Evolutionary conservation across 2,329 filamentous ascomycete species (phyloP).

Genomic region (Botrytis porri): DNA sequence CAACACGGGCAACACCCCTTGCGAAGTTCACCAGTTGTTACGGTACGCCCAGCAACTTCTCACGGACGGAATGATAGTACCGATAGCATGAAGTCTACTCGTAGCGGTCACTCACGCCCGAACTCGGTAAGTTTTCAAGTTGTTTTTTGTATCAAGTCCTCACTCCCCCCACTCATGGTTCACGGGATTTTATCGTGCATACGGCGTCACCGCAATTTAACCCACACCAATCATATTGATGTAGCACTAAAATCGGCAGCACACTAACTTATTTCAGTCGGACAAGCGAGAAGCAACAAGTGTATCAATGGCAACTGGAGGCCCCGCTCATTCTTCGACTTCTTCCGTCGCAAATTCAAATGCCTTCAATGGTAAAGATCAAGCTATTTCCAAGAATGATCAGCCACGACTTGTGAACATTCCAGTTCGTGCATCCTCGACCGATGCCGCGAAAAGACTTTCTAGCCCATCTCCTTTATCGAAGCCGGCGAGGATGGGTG

Average conservation of each 20-base stretch:
- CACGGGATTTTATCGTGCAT: conserved; percentile 27
- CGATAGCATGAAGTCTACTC: conserved; percentile 60
- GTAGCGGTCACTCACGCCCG: conserved; percentile 57
- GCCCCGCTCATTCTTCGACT: conserved; percentile 45
- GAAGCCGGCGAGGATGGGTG: conserved; percentile 62
- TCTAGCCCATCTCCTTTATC: conserved; percentile 71
- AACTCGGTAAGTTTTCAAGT: conserved; percentile 59
- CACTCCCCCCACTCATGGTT: conserved; percentile 19
- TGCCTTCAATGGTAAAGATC: conserved; percentile 40
- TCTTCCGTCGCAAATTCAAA: conserved; percentile 21
- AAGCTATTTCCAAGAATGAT: conserved; percentile 50
- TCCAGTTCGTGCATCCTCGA: conserved; percentile 60
- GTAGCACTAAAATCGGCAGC: conserved; percentile 31
- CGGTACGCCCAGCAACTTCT: conserved; percentile 31
- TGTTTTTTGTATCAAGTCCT: conserved; percentile 12
- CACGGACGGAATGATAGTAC: conserved; percentile 53
- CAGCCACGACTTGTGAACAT: conserved; percentile 55
- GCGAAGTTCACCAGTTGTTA: conserved; percentile 36
- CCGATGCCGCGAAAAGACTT: conserved; percentile 58
- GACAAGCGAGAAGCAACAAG: conserved; percentile 54
- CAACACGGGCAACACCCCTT: conserved; percentile 36
- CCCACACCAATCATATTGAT: conserved; percentile 34
- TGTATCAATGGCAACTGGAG: conserved; percentile 39
- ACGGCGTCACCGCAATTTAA: conserved; percentile 31
- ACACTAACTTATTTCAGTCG: conserved; percentile 54